Conservation (phyloP, 352 stramenopile species). For the Phytophthora palmivora region DNA sequence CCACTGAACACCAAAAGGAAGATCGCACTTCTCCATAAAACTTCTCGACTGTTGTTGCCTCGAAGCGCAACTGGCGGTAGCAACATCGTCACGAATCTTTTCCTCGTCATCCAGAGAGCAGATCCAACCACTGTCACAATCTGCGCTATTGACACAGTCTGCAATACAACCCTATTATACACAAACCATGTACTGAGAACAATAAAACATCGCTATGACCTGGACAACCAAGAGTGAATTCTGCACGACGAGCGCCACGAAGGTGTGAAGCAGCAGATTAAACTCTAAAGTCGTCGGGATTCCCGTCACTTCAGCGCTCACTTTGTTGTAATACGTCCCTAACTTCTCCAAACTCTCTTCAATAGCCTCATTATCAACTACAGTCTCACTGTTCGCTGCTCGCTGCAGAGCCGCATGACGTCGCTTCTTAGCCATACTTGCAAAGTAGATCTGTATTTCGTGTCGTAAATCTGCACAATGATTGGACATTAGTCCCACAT, state of each 20-base stretch:
- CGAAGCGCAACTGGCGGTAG: constrained; percentile 15
- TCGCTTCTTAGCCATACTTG: constrained; percentile 52
- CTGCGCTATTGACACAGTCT: constrained; percentile 44
- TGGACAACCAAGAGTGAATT: constrained; percentile 53
- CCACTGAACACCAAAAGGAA: not conserved
- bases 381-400: constrained; percentile 6
- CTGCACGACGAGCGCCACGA: constrained; percentile 40
- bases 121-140: constrained; percentile 32
- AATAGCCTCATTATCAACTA: constrained; percentile 9
- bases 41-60: constrained; percentile 4
- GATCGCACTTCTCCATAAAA: constrained; percentile 13
- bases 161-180: not conserved
- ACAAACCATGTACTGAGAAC: not conserved
- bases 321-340: constrained; percentile 19
- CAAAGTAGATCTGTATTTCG: constrained; percentile 5
- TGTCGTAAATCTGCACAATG: not conserved
- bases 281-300: constrained; percentile 36
- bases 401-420: constrained; percentile 23
- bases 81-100: constrained; percentile 26
- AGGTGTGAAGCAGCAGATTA: constrained; percentile 45
- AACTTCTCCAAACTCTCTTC: constrained; percentile 21
- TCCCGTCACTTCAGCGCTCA: constrained; percentile 23
- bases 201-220: constrained; percentile 31
- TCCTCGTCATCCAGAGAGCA: constrained; percentile 52
- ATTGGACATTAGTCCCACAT: constrained; percentile 1